Evolutionary conservation across 257 asterid genomes (phyloP).

Genomic region (Nicotiana obtusifolia): DNA sequence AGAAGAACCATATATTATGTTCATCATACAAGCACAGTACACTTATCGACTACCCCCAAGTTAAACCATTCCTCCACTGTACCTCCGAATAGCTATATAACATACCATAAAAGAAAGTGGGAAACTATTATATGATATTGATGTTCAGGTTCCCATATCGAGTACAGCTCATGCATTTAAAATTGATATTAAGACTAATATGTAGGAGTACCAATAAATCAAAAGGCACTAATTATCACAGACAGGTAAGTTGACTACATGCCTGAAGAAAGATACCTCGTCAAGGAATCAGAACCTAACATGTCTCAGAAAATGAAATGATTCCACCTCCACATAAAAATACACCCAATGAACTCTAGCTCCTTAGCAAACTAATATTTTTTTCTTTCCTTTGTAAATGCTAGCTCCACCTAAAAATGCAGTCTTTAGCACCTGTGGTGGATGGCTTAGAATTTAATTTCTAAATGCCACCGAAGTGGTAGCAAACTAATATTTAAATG

Average conservation of each 20-base stretch:
- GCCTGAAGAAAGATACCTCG: neutral
- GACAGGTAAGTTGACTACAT: neutral
- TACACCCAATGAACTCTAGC: neutral
- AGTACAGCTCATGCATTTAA: neutral
- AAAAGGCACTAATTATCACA: neutral
- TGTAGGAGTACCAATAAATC: neutral
- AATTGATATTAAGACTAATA: neutral
- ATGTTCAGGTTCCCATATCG: neutral
- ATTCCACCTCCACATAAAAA: neutral
- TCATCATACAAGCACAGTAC: neutral
- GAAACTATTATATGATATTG: neutral
- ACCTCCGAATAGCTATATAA: neutral
- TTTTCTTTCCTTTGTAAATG: no score
- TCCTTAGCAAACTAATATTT: neutral
- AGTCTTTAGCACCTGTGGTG: no score
- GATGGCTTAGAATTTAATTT: no score
- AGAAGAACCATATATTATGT: neutral
- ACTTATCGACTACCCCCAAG: neutral
- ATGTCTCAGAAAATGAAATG: neutral
- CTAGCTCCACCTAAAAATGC: no score
- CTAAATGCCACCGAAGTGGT: neutral
- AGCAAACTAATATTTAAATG: neutral
- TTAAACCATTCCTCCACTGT: neutral
- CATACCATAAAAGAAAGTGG: neutral
- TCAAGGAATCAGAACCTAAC: slow-evolving; percentile 5